Percentiles rank a stretch among this genome's conserved stretches.
Evolutionary conservation across 495 filamentous ascomycete species (phyloP).

Genomic region (Penicillium pulvis): DNA sequence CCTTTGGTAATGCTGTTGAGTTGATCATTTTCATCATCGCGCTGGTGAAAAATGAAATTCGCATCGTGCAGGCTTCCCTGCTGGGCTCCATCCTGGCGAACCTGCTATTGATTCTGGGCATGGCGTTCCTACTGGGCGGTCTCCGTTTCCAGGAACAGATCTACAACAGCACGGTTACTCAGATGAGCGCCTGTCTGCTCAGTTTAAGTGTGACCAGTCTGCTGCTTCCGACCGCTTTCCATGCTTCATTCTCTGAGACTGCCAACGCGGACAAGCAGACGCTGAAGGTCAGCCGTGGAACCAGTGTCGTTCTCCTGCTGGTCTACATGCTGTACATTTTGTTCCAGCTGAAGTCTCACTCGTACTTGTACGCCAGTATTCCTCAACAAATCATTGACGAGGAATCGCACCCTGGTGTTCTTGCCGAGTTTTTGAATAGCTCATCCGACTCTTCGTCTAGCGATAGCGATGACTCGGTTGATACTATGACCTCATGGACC

Average conservation of each 20-base stretch:
- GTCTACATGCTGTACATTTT: slow-evolving; percentile 84
- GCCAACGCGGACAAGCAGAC: slow-evolving; percentile 65
- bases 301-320: slow-evolving; percentile 81
- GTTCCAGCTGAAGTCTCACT: slow-evolving; percentile 90
- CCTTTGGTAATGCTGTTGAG: slow-evolving; percentile 89
- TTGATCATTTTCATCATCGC: slow-evolving; percentile 72
- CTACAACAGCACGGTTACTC: slow-evolving; percentile 92
- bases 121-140: slow-evolving; percentile 86
- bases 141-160: slow-evolving; percentile 89
- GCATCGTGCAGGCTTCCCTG: slow-evolving; percentile 85
- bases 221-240: slow-evolving; percentile 84
- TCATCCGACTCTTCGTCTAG: slow-evolving; percentile 64
- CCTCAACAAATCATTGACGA: slow-evolving; percentile 89
- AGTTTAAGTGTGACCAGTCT: slow-evolving; percentile 88
- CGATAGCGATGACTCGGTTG: slow-evolving; percentile 66
- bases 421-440: slow-evolving; percentile 76
- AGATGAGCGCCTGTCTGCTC: slow-evolving; percentile 92
- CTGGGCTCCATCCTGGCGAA: slow-evolving; percentile 89
- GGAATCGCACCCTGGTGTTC: slow-evolving; percentile 79
- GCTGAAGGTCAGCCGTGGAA: slow-evolving; percentile 83
- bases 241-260: slow-evolving; percentile 75
- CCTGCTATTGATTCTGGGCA: slow-evolving; percentile 83
- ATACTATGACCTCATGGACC: slow-evolving; percentile 67
- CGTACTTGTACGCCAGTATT: slow-evolving; percentile 88
- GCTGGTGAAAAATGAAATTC: slow-evolving; percentile 67